Evolutionary conservation across 805 yeast species (phyloP).

Genomic region (Sungouiozyma ichnusensis): DNA sequence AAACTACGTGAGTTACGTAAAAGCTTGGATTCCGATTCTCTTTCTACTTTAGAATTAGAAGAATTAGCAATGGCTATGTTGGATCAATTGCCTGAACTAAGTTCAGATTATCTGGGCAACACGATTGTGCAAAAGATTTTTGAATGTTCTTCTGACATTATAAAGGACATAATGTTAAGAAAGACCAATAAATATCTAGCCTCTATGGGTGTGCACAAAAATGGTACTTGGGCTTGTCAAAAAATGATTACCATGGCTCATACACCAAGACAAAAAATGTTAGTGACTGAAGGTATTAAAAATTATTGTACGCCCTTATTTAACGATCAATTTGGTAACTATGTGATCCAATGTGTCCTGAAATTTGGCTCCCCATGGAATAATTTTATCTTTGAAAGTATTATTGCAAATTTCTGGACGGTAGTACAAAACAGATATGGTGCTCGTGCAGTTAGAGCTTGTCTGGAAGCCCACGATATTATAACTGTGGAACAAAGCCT

Average conservation of each 20-base stretch:
- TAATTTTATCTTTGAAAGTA: constrained; percentile 78
- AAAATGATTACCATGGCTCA: constrained; percentile 73
- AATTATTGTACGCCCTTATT: constrained; percentile 80
- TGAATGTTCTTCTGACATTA: constrained; percentile 53
- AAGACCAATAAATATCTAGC: constrained; percentile 71
- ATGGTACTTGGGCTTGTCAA: constrained; percentile 99
- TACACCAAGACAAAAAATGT: constrained; percentile 49
- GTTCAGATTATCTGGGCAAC: constrained; percentile 90
- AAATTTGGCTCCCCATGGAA: constrained; percentile 84
- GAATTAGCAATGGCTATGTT: constrained; percentile 75
- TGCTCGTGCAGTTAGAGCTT: constrained; percentile 88
- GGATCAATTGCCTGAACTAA: constrained; percentile 79
- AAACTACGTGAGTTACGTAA: constrained; percentile 80
- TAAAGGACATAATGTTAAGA: constrained; percentile 73
- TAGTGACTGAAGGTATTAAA: constrained; percentile 59
- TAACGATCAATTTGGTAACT: constrained; percentile 94
- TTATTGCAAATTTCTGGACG: constrained; percentile 64
- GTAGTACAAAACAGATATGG: constrained; percentile 88
- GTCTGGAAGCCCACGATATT: constrained; percentile 63
- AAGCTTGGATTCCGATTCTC: constrained; percentile 43
- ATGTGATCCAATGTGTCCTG: constrained; percentile 88
- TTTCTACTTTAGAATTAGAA: constrained; percentile 59
- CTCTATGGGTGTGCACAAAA: constrained; percentile 89
- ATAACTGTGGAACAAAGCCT: constrained; percentile 58
- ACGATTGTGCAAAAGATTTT: constrained; percentile 90